Base-by-base conservation (phyloP, 2,329 filamentous ascomycete species). In the Elsinoe ampelina region DNA sequence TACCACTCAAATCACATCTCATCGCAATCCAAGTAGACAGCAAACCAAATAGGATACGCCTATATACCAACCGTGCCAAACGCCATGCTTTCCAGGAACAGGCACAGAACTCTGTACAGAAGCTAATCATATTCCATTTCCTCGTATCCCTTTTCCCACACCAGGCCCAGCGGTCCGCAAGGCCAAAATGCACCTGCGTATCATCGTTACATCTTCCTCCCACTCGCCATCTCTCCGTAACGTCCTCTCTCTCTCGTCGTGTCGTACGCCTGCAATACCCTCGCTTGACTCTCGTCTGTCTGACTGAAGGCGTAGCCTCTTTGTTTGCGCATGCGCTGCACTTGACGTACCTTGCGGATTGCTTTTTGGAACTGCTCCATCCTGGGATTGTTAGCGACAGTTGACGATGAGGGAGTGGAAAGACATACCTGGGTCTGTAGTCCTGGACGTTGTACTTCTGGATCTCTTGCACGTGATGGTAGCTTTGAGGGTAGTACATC, bases 351-450 rank as follows among this genome's bases (percentile, higher is more conserved):
- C 75, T 98, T 98, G 66, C 93, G 87, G 68, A 98, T 97, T 19
- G 93, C 93, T 74, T 98, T 98, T 75, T 98, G 93, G 78, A 98
- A 98, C 74, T 98, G 93, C 68, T 98, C 93, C 93, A 98, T 98
- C 68, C 88, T 92, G 61, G 60, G 13, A 3, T 13, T 34, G 43
- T 60, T 22, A 60, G 59, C 34, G 38, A 42, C 38, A 58, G 42
- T 35, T 56, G 32, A 38, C 58, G 66, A 26, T 67, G 22, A 5
- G 51, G 51, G 54, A 26, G 12, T 38, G 17, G 20, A 32, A 35
- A 36, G 52, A 77, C 80, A 64, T 80, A 91, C 88, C 93, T 85
- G 60, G 93, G 93, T 68, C 93, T 80, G 73, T 98, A 98, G 75
- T 98, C 93, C 75, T 98, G 93, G 59, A 98, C 95, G 66, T 98